Evolutionary conservation across 2,329 filamentous ascomycete species (phyloP).

Genomic region (Emergomyces pasteurianus): DNA sequence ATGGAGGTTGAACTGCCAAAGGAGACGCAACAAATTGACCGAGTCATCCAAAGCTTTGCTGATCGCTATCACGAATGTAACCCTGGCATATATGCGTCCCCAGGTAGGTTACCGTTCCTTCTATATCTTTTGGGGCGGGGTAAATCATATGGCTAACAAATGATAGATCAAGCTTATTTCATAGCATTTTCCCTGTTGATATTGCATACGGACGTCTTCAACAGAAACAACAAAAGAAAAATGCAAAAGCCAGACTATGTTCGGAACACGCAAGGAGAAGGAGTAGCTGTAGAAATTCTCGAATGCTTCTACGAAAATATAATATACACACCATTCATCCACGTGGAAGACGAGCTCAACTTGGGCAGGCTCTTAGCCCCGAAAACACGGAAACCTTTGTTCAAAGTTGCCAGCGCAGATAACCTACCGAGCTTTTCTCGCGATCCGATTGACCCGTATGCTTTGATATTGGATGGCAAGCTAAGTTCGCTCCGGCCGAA

Average conservation of each 20-base stretch:
- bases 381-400: conserved; percentile 59
- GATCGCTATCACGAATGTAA: conserved; percentile 98
- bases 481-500: conserved; percentile 72
- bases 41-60: conserved; percentile 85
- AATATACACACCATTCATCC: conserved; percentile 94
- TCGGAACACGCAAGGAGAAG: conserved; percentile 85
- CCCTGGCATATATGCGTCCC: conserved; percentile 79
- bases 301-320: conserved; percentile 99
- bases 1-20: conserved; percentile 96
- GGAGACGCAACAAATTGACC: conserved; percentile 95
- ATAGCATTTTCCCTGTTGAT: conserved; percentile 95
- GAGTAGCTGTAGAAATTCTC: conserved; percentile 83
- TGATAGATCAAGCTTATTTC: conserved; percentile 81
- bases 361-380: conserved; percentile 53
- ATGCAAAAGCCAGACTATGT: conserved; percentile 96
- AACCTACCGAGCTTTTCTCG: conserved; percentile 53
- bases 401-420: conserved; percentile 54
- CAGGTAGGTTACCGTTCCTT: conserved; percentile 35
- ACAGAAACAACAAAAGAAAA: conserved; percentile 98
- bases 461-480: conserved; percentile 81
- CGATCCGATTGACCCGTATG: conserved; percentile 91
- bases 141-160: conserved; percentile 6
- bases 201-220: conserved; percentile 97
- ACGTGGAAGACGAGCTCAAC: conserved; percentile 84
- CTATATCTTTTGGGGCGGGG: not conserved